Conservation (phyloP, 805 yeast species). For the Candida stauntonica region DNA sequence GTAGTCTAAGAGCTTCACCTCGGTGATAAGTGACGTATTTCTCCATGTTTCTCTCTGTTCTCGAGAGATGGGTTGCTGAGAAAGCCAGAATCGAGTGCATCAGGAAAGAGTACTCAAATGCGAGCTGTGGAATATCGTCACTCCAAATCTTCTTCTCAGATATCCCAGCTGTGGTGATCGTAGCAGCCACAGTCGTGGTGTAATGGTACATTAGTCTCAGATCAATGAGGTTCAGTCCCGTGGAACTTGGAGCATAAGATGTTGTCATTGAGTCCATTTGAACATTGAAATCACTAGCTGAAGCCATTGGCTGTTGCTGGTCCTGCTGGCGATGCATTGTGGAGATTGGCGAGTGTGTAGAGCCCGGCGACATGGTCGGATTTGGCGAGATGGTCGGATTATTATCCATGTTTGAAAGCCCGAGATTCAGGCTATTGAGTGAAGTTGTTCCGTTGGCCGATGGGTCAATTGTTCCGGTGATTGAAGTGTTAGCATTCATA, state of each 20-base stretch:
- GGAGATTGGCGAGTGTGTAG: conserved; percentile 23
- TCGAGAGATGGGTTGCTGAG: conserved; percentile 84
- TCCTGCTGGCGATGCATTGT: conserved; percentile 14
- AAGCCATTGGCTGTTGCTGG: conserved; percentile 12
- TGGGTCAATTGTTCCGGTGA: background rate
- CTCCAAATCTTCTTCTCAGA: conserved; percentile 85
- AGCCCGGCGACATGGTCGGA: conserved; percentile 27
- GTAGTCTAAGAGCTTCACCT: conserved; percentile 75
- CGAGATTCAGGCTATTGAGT: background rate
- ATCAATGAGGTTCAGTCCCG: conserved; percentile 44
- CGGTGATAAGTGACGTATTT: conserved; percentile 82
- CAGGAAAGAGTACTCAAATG: conserved; percentile 81
- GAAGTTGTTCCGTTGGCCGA: background rate
- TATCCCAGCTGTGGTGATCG: conserved; percentile 88
- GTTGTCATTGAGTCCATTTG: conserved; percentile 7
- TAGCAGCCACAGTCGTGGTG: conserved; percentile 75
- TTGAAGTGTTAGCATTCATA: background rate
- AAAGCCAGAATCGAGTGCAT: conserved; percentile 92
- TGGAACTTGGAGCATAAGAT: conserved; percentile 45
- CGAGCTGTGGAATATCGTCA: conserved; percentile 80
- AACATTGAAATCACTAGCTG: conserved; percentile 11
- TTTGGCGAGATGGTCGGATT: conserved; percentile 30
- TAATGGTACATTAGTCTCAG: conserved; percentile 83
- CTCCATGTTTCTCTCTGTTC: conserved; percentile 71
- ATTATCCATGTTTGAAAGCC: conserved; percentile 19